Conservation (phyloP, 1,284 basidiomycete genomes). For the Inonotus obliquus region DNA sequence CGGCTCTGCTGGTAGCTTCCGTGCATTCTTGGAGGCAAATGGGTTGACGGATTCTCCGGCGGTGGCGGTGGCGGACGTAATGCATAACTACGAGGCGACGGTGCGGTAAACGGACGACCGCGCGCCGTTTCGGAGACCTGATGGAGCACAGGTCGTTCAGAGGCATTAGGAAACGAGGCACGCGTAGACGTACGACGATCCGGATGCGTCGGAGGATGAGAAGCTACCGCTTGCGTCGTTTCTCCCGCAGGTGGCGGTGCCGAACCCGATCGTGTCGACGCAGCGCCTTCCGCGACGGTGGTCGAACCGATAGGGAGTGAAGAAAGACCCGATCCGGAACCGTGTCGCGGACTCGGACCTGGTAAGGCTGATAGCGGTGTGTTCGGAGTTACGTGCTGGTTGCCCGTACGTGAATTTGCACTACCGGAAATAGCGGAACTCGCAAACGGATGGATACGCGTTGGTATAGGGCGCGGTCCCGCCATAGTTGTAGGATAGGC, state of each 20-base stretch:
- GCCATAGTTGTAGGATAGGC: background rate
- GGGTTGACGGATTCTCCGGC: background rate
- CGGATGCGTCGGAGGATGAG: constrained; percentile 1
- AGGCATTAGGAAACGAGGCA: constrained; percentile 4
- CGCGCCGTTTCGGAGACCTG: constrained; percentile 2
- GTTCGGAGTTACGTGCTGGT: background rate
- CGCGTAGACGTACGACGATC: constrained; percentile 9
- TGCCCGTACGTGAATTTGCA: background rate
- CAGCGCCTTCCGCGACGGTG: background rate
- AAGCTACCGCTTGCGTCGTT: background rate
- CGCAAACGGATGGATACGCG: background rate
- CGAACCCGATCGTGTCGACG: constrained; percentile 5
- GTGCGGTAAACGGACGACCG: background rate
- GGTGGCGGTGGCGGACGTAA: background rate
- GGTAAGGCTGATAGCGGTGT: constrained; percentile 1
- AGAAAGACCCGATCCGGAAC: background rate
- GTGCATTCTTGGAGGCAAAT: background rate
- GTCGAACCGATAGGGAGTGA: background rate
- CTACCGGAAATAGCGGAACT: background rate
- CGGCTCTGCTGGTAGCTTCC: background rate
- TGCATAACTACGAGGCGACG: background rate
- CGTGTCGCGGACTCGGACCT: background rate
- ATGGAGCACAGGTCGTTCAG: constrained; percentile 5
- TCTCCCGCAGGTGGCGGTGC: constrained; percentile 1
- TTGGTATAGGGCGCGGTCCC: background rate